Evolutionary conservation across 257 asterid species (phyloP), one percentile per base, ranked within the genome.

Genomic region (Lycium barbarum): DNA sequence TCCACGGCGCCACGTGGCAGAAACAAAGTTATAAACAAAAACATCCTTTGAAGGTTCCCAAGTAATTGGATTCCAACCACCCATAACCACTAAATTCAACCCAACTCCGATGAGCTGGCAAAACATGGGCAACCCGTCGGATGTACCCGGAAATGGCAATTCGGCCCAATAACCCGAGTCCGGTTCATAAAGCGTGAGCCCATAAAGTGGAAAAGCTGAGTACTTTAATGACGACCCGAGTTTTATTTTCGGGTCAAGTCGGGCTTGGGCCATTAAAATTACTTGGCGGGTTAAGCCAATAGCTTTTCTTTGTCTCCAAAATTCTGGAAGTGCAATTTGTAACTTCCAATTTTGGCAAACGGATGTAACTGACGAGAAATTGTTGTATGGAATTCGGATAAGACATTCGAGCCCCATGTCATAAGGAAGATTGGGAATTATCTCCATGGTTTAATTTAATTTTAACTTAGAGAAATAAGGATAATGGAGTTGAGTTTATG

Each of bases 1-100:
- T 84, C 94, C 98, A 8, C 92, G 91, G 0, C 90, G 92, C 98
- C 98, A 95, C 88, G 83, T 84, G 86, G 93, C 93, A 6, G 92
- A 83, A 2, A 93, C 54, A 17, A 92, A 91, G 61, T 88, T 84
- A 61, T 91, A 94, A 53, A 93, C 38, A 70, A 76, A 90, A 14
- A 93, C 95, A 0, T 59, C 84, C 20, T 84, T 81, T 0, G 90
- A 87, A 9, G 89, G 94, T 88, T 89, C 91, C 93, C 93, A 91
- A 10, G 95, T 90, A 33, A 33, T 87, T 81, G 93, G 93, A 89
- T 92, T 84, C 91, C 85, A 88, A 85, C 98, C 98, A 73, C 98
- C 98, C 80, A 93, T 67, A 86, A 93, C 89, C 84, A 95, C 94
- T 40, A 95, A 86, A 57, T 68, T 87, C 91, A 78, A 26, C 82